Evolutionary conservation across 2,329 filamentous ascomycete species (phyloP).

Genomic region (Ophiostoma sp.): DNA sequence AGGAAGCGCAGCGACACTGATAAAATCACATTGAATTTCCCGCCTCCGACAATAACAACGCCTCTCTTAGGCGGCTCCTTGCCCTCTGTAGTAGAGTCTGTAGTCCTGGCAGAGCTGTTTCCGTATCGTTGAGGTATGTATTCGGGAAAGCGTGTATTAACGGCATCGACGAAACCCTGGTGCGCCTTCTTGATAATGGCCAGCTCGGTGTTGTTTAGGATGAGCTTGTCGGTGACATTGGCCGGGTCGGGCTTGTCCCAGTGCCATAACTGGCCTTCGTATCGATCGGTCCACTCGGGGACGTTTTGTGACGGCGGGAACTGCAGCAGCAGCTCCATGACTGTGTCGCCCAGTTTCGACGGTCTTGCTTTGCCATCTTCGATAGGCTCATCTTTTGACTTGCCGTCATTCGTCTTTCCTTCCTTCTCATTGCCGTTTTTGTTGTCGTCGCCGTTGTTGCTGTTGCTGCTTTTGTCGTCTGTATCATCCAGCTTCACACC

Average conservation of each 20-base stretch:
- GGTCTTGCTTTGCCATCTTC: background rate
- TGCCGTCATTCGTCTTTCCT: too few relatives aligned
- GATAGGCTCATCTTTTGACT: background rate
- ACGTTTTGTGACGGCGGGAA: slow-evolving; percentile 15
- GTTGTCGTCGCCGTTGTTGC: background rate
- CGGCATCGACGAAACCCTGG: slow-evolving; percentile 10
- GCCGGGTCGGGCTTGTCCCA: slow-evolving; percentile 18
- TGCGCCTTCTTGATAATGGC: slow-evolving; percentile 22
- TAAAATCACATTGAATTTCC: slow-evolving; percentile 45
- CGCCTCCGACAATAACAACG: slow-evolving; percentile 47
- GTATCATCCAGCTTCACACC: background rate
- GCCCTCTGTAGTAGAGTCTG: background rate
- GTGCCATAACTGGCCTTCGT: slow-evolving; percentile 18
- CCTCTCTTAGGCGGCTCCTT: slow-evolving; percentile 36
- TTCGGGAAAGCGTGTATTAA: slow-evolving; percentile 17
- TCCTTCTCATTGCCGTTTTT: background rate
- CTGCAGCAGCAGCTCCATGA: slow-evolving; percentile 19
- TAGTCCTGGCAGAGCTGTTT: background rate
- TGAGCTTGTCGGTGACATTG: slow-evolving; percentile 18
- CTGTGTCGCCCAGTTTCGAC: slow-evolving; percentile 7
- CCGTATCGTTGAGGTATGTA: slow-evolving; percentile 11
- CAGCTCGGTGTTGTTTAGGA: slow-evolving; percentile 14
- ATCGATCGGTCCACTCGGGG: slow-evolving; percentile 19
- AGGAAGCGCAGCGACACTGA: slow-evolving; percentile 48
- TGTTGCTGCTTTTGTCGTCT: background rate